These are phyloP conservation scores for Kazachstania psychrophila DNA, from an alignment of 805 yeast species.

Conservation along the genomic window DNA sequence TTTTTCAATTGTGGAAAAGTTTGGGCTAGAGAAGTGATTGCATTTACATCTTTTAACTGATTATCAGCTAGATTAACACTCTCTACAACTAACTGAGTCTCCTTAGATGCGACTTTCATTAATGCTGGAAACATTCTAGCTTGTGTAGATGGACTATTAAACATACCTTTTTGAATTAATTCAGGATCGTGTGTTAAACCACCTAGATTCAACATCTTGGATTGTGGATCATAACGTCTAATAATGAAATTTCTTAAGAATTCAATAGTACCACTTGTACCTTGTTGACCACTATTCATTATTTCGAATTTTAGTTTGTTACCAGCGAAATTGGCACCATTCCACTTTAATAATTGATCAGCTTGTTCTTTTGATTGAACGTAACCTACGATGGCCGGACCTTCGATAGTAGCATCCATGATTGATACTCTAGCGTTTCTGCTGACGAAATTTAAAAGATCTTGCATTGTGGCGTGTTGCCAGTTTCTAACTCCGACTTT, in stretches of 20 bases:
- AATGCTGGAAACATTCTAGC: constrained; percentile 86
- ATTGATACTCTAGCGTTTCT: constrained; percentile 56
- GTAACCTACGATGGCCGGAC: constrained; percentile 49
- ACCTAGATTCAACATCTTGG: constrained; percentile 61
- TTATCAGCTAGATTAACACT: constrained; percentile 66
- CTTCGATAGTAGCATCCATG: constrained; percentile 43
- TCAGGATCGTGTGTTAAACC: constrained; percentile 55
- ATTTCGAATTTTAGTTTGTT: constrained; percentile 48
- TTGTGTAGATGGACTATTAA: constrained; percentile 49
- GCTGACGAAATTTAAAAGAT: constrained; percentile 57
- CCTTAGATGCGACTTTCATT: constrained; percentile 66
- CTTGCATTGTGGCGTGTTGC: constrained; percentile 69
- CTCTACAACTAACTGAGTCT: constrained; percentile 40
- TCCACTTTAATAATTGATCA: constrained; percentile 46
- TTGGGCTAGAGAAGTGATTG: constrained; percentile 55
- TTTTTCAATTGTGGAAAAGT: constrained; percentile 71
- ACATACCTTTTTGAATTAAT: constrained; percentile 52
- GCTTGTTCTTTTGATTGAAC: constrained; percentile 52
- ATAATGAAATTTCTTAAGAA: constrained; percentile 51
- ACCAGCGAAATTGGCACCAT: constrained; percentile 80
- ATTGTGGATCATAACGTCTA: constrained; percentile 55
- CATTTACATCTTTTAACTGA: constrained; percentile 49
- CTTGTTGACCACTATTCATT: constrained; percentile 9
- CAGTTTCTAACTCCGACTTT: constrained; percentile 65
- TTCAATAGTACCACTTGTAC: constrained; percentile 45